Base-by-base conservation (phyloP, 225 moss, liverwort and hornwort species). In the Climacium dendroides region DNA sequence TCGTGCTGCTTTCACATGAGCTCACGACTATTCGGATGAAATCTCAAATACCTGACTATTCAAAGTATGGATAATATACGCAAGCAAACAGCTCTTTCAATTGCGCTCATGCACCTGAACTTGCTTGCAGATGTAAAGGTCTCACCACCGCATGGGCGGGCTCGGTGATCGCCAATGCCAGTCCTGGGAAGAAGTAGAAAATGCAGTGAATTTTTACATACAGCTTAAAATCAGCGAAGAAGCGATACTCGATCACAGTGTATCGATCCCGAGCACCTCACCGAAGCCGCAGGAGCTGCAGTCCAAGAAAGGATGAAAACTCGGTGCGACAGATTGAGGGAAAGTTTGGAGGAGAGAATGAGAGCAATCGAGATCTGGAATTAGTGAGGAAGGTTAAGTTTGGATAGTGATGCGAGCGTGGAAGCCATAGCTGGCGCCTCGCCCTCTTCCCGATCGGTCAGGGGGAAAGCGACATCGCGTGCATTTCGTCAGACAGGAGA, bases 381-480 rank as follows among this genome's bases (percentile, higher is more conserved):
- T 64, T 73, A 23, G 63, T 23, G 74, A 84, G 83, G 73, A 69
- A 53, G 70, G 61, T 13, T 45, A 70, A 66, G 74, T 79, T 48
- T 30, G 43, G 85, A 72, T 35, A 84, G 78, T 63, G 71, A 69
- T 85, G 78, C 59, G 71, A 66, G 74, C 34, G 37, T 88, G 91
- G 74, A 58, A 75, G 88, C 83, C 89, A 78, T 87, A 37, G 91
- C 91, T 89, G 57, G 82, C 81, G 79, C 54, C 87, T 47, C 65
- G 25, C 50, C 53, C 13, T 45, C 71, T 43, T 66, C 71, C 52
- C 53, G 55, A 87, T 81, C 60, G 30, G 87, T 82, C 85, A 81
- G 85, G 13, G 53, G 45, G 26, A 45, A 77, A 54, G 45, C 26
- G 60, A 52, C 48, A 37, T 57, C n/a, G 86, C 83, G 80, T 81